Conservation (phyloP, 495 filamentous ascomycete species). For the Penicillium pancosmium region DNA sequence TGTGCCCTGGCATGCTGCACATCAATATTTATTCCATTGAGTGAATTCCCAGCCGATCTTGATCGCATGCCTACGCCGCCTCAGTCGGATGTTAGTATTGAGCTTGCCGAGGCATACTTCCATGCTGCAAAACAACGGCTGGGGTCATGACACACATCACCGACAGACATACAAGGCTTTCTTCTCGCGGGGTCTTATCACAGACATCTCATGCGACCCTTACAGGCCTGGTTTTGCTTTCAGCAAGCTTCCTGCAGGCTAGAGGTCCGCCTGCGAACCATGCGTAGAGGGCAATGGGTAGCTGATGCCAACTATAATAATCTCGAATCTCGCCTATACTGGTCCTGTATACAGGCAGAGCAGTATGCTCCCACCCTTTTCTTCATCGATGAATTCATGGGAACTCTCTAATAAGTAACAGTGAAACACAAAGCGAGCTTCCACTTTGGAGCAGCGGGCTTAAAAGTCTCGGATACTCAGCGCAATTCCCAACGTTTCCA, state of each 20-base stretch:
- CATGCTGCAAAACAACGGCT: slow-evolving; percentile 32
- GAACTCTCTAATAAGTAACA: not conserved
- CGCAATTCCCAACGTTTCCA: slow-evolving; percentile 24
- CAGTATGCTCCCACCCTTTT: slow-evolving; percentile 17
- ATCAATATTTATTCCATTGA: slow-evolving; percentile 20
- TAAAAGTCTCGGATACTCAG: slow-evolving; percentile 24
- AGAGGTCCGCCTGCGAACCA: slow-evolving; percentile 29
- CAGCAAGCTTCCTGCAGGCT: slow-evolving; percentile 34
- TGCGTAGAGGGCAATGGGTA: slow-evolving; percentile 29
- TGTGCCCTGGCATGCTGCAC: slow-evolving; percentile 29
- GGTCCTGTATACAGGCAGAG: slow-evolving; percentile 34
- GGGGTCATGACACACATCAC: slow-evolving; percentile 26
- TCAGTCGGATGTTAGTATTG: slow-evolving; percentile 23
- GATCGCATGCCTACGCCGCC: slow-evolving; percentile 25
- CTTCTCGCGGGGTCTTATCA: slow-evolving; percentile 32
- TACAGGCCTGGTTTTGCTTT: slow-evolving; percentile 33
- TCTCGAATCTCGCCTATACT: slow-evolving; percentile 31
- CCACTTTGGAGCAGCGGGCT: slow-evolving; percentile 33
- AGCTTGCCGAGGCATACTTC: slow-evolving; percentile 29
- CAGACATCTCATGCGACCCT: slow-evolving; percentile 28
- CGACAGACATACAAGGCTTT: slow-evolving; percentile 32
- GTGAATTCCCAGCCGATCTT: slow-evolving; percentile 21
- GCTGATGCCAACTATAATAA: slow-evolving; percentile 31
- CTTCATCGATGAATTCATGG: not conserved
- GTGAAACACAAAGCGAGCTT: slow-evolving; percentile 31